These are phyloP conservation scores for Phytophthora sp. DNA, from an alignment of 352 stramenopile genomes.

Conservation along the genomic window DNA sequence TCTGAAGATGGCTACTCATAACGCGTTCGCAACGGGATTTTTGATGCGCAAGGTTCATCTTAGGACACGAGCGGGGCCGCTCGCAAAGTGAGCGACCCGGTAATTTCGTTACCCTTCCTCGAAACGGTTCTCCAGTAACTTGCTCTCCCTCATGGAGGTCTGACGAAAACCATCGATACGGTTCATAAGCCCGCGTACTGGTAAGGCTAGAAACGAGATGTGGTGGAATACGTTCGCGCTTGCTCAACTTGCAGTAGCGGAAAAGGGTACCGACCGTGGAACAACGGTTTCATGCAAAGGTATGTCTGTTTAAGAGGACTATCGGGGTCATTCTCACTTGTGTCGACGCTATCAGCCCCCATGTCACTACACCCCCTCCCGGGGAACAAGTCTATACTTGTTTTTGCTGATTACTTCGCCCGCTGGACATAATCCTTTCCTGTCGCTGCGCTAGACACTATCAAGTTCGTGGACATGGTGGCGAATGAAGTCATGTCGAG, in stretches of 20 bases:
- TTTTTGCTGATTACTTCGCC: background rate
- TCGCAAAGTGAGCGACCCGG: background rate
- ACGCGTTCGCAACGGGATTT: background rate
- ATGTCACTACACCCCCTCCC: background rate
- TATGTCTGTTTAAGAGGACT: background rate
- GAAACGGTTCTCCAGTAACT: background rate
- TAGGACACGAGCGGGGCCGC: too few species aligned
- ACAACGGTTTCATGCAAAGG: background rate
- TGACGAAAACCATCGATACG: background rate
- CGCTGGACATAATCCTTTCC: background rate
- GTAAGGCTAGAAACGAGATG: background rate
- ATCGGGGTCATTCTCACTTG: background rate
- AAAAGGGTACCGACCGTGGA: background rate
- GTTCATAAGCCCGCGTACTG: background rate
- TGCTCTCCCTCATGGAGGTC: background rate
- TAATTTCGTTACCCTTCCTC: background rate
- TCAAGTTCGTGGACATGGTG: background rate
- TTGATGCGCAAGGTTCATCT: background rate
- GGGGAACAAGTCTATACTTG: too few species aligned
- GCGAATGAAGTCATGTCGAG: background rate
- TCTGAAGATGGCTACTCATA: background rate
- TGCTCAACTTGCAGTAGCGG: background rate
- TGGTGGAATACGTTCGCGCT: too few species aligned
- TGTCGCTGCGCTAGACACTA: background rate
- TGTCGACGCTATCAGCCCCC: background rate